Evolutionary conservation across 257 asterid species (phyloP).

Genomic region (Echium plantagineum): DNA sequence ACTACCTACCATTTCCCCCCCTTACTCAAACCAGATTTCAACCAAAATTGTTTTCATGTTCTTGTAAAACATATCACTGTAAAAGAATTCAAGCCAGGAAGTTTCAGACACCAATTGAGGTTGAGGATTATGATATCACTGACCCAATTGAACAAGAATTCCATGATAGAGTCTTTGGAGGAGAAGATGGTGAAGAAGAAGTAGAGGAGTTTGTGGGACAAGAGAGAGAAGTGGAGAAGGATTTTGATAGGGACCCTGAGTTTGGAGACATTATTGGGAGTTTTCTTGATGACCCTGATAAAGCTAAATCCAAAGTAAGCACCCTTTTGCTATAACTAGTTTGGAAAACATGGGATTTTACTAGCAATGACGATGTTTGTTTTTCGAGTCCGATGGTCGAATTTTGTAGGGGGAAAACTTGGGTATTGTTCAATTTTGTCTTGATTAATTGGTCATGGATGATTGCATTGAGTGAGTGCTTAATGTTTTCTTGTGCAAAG

Average conservation of each 20-base stretch:
- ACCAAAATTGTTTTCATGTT: conserved; percentile 10
- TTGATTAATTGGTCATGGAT: too few species aligned
- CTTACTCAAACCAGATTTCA: conserved; percentile 7
- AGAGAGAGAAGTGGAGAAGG: conserved; percentile 43
- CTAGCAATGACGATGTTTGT: too few species aligned
- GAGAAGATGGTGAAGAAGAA: conserved; percentile 18
- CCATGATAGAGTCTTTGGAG: neutral
- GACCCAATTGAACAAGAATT: conserved; percentile 16
- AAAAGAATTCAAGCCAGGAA: conserved; percentile 18
- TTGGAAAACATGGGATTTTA: too few species aligned
- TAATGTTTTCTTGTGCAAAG: too few species aligned
- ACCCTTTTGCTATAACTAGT: neutral
- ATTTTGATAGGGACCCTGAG: conserved; percentile 84
- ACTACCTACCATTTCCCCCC: conserved; percentile 11
- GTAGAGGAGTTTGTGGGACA: conserved; percentile 24
- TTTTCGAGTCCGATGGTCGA: too few species aligned
- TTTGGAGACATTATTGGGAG: conserved; percentile 78
- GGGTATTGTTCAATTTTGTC: too few species aligned
- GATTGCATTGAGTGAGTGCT: too few species aligned
- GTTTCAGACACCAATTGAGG: conserved; percentile 23
- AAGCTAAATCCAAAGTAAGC: conserved; percentile 72
- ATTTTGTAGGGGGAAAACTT: too few species aligned
- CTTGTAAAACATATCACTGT: neutral
- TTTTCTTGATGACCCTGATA: conserved; percentile 66
- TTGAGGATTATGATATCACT: conserved; percentile 13